A percentile compares a stretch with the other conserved stretches of the same genome.
phyloP scores from a whole-genome alignment of 805 yeast species.

The Suhomyces sp. region DNA sequence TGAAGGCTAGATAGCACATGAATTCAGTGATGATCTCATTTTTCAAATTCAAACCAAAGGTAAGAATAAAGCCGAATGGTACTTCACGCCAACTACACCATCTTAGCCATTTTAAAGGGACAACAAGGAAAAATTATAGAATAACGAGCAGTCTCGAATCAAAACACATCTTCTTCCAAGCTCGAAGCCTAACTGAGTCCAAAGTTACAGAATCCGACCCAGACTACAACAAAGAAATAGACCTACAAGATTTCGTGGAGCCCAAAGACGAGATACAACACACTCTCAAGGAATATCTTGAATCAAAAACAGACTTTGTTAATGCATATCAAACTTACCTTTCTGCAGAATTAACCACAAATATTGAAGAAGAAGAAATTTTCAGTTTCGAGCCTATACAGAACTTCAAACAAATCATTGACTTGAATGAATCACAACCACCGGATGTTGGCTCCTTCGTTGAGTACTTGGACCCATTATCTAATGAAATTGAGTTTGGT shows the following conservation, averaged over 20 bases:
- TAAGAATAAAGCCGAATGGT: slow-evolving; percentile 2
- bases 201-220: not conserved
- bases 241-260: slow-evolving; percentile 3
- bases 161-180: no score
- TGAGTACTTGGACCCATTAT: slow-evolving; percentile 26
- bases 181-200: no score
- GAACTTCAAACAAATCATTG: slow-evolving; percentile 15
- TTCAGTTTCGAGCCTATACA: slow-evolving; percentile 4
- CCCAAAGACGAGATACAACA: slow-evolving; percentile 8
- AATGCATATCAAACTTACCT: slow-evolving; percentile 8
- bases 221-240: not conserved
- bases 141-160: no score
- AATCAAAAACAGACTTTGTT: slow-evolving; percentile 4
- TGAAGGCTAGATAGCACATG: not conserved
- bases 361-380: not conserved
- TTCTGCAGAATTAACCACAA: not conserved
- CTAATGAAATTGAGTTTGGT: slow-evolving; percentile 27
- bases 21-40: slow-evolving; percentile 1
- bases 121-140: no score
- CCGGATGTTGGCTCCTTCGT: slow-evolving; percentile 40
- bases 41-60: not conserved
- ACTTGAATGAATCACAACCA: slow-evolving; percentile 13
- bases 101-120: no score
- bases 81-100: no score
- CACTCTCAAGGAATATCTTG: slow-evolving; percentile 7